Evolutionary conservation across 2,329 filamentous ascomycete species (phyloP), one percentile per base, ranked within the genome.

Genomic region (Cadophora gregata): DNA sequence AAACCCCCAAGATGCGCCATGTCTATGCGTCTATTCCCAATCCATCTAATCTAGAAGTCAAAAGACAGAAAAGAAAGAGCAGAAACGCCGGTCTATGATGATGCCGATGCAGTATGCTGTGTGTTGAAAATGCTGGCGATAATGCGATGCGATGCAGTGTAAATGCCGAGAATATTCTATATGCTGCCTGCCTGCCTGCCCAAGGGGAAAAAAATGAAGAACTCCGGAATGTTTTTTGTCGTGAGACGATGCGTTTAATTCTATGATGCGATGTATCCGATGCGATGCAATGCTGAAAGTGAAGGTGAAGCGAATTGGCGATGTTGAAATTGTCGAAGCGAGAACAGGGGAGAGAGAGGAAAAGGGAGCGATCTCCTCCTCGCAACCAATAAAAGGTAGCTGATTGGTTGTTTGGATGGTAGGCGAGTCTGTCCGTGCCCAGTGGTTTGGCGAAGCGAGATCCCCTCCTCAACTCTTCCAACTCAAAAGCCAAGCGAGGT

Each of bases 231-330:
- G 53, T 19, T 31, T 48, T 19, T 31, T 48, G 63, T 61, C 63
- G 47, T 51, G 63, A 59, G 63, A 65, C 63, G 45, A 64, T 65
- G 63, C 63, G 63, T 65, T 42, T 64, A n/a, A 51, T 21, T 31
- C 25, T 53, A n/a, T n/a, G n/a, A 53, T 29, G 50, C 50, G 50
- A 53, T 53, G 9, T 53, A 42, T 42, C 4, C 36, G 6, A 33
- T 55, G 27, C 29, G 51, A 55, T 33, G 27, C 25, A 12, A 3
- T 53, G 50, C 9, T 33, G 25, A 51, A 51, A 29, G 14, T 51
- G 24, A 42, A 42, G 12, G 12, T 36, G 31, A 45, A 16, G 24
- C 42, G 31, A 66, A 63, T 24, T 27, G 21, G 21, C 48, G 48
- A 51, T 27, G 8, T 16, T 48, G 3, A 12, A 42, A 36, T 47